Conservation (phyloP, 116 monocot species). For the Posidonia oceanica region DNA sequence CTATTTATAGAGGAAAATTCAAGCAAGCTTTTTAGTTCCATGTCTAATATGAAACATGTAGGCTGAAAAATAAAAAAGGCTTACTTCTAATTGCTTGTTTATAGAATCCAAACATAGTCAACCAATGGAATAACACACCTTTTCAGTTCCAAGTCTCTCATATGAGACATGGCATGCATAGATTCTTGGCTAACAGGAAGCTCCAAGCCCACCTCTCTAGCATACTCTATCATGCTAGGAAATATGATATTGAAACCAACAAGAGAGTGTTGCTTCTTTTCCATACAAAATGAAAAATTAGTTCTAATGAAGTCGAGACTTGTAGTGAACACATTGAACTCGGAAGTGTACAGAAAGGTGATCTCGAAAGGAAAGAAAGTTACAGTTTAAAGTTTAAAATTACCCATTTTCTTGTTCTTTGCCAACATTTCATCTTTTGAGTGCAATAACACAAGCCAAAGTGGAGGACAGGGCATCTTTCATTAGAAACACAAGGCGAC, state of each 20-base stretch:
- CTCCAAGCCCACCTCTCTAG: constrained; percentile 52
- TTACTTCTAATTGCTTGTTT: too few relatives aligned
- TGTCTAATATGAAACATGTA: too few relatives aligned
- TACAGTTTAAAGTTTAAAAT: background rate
- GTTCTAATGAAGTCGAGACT: constrained; percentile 49
- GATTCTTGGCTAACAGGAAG: constrained; percentile 33
- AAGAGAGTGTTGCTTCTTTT: constrained; percentile 46
- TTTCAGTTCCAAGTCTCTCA: too few relatives aligned
- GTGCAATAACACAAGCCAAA: constrained; percentile 62
- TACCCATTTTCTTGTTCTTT: constrained; percentile 70
- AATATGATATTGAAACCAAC: constrained; percentile 80
- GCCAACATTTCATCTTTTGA: constrained; percentile 53
- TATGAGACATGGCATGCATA: too few relatives aligned
- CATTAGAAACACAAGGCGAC: constrained; percentile 17
- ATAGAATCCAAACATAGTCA: too few relatives aligned
- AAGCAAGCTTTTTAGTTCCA: too few relatives aligned
- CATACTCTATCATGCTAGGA: constrained; percentile 55
- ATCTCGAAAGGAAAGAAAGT: background rate
- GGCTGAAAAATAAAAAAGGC: too few relatives aligned
- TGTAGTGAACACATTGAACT: constrained; percentile 19
- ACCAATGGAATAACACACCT: too few relatives aligned
- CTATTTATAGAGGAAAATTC: too few relatives aligned
- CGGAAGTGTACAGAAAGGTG: background rate
- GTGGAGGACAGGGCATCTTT: constrained; percentile 62
- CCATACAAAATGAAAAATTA: constrained; percentile 32